Evolutionary conservation across 2,329 filamentous ascomycete genomes (phyloP), one percentile per base, ranked within the genome.

Genomic region (Colletotrichum caudatum): DNA sequence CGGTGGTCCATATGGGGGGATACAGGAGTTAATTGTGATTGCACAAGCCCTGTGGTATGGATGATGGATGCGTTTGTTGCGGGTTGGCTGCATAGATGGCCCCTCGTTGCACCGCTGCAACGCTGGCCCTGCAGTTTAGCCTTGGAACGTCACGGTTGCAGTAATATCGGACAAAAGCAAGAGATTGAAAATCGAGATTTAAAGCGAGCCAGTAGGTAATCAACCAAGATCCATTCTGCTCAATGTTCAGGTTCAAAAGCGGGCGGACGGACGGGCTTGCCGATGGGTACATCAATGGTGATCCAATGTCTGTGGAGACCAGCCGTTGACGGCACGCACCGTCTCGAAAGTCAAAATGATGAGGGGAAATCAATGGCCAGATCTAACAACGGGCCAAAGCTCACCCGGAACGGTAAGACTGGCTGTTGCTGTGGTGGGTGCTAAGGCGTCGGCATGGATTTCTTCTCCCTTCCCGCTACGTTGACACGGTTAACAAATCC

Each of bases 321-420:
- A 58, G 23, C 68, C 68, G 64, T 63, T 37, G 64, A 66, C 68
- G 68, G 68, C 68, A 71, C 68, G 68, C 68, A 71, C 68, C 68
- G 68, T 71, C 68, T 71, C 68, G 57, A 71, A 71, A 59, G 59
- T 62, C 64, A 63, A 70, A 71, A 39, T 62, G 54, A 41, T 37
- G 58, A 71, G 58, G 68, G 64, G 68, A 67, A 50, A 64, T n/a
- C n/a, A n/a, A n/a, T 46, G 62, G 63, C 57, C 51, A 67, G 68
- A 71, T 67, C 57, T 35, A 33, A 71, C 57, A 53, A 67, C 57
- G 68, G 57, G 46, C 64, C 57, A 67, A 71, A 53, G 57, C 64
- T 67, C 7, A 2, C 18, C 64, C 57, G 57, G 64, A 50, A 41
- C 57, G 48, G 39, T 35, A 8, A n/a, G 41, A 48, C 57, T 51